These are phyloP conservation scores for Nemania diffusa DNA, from an alignment of 2,329 filamentous ascomycete species.

Conservation along the genomic window DNA sequence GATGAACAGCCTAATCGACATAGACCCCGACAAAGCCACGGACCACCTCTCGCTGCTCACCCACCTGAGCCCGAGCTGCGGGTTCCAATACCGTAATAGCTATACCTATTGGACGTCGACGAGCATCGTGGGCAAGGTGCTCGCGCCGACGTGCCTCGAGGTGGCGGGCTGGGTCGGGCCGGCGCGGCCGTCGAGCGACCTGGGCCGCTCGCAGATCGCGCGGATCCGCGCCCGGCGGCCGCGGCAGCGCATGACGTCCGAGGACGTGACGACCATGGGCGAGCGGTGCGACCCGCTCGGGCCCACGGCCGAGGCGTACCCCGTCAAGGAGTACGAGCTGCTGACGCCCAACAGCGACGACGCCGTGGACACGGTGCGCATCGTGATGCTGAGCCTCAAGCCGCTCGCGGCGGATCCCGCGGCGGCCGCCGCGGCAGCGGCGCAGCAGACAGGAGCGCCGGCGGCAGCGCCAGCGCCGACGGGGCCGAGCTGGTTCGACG, in stretches of 20 bases:
- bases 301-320: slow-evolving; percentile 70
- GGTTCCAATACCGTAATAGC: slow-evolving; percentile 78
- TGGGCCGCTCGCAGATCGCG: slow-evolving; percentile 75
- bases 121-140: slow-evolving; percentile 79
- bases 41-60: slow-evolving; percentile 74
- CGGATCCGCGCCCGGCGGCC: slow-evolving; percentile 71
- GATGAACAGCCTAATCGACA: slow-evolving; percentile 81
- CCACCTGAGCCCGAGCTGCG: slow-evolving; percentile 74
- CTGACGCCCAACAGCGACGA: slow-evolving; percentile 67
- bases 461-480: neutral
- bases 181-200: slow-evolving; percentile 73
- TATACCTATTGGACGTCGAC: slow-evolving; percentile 81
- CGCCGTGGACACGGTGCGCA: slow-evolving; percentile 71
- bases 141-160: slow-evolving; percentile 76
- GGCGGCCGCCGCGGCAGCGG: neutral
- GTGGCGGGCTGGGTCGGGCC: slow-evolving; percentile 81
- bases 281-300: slow-evolving; percentile 75
- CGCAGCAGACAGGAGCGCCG: no score
- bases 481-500: slow-evolving; percentile 65
- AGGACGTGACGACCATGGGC: slow-evolving; percentile 73
- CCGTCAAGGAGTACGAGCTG: slow-evolving; percentile 74
- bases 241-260: slow-evolving; percentile 64
- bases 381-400: slow-evolving; percentile 73
- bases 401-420: slow-evolving; percentile 50
- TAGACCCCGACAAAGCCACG: slow-evolving; percentile 74